Conservation (phyloP, 2,329 filamentous ascomycete species). For the Hymenoscyphus repandus region DNA sequence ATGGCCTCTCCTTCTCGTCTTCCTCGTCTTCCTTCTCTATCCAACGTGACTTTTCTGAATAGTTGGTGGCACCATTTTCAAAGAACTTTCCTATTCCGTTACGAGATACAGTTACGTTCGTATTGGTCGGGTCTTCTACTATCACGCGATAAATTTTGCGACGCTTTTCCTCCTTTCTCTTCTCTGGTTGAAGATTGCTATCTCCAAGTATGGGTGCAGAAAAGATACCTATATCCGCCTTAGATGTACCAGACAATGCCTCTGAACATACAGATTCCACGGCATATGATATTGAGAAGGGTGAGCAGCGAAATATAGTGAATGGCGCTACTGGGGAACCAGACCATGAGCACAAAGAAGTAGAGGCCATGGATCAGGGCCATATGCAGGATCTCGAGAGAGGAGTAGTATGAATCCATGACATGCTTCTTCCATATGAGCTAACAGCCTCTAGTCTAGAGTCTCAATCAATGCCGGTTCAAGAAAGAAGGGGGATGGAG, state of each 20-base stretch:
- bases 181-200: too few relatives aligned
- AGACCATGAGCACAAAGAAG: conserved; percentile 26
- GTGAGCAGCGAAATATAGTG: neutral
- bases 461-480: conserved; percentile 19
- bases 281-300: conserved; percentile 17
- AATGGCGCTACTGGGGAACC: conserved; percentile 19
- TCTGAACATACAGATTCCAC: conserved; percentile 17
- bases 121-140: too few relatives aligned
- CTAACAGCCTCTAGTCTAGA: neutral
- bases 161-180: too few relatives aligned
- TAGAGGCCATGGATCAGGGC: conserved; percentile 26
- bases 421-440: too few relatives aligned
- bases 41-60: too few relatives aligned
- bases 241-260: conserved; percentile 9
- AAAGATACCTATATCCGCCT: neutral
- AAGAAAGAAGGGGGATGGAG: conserved; percentile 9
- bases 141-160: too few relatives aligned
- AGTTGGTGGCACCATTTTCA: too few relatives aligned
- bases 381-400: conserved; percentile 25
- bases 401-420: conserved; percentile 19
- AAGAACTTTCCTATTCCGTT: too few relatives aligned
- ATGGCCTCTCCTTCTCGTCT: too few relatives aligned
- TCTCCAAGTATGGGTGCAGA: conserved; percentile 11
- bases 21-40: too few relatives aligned
- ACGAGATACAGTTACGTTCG: too few relatives aligned